Base-by-base conservation (phyloP, 2,329 filamentous ascomycete species). In the Fusarium dimerum region DNA sequence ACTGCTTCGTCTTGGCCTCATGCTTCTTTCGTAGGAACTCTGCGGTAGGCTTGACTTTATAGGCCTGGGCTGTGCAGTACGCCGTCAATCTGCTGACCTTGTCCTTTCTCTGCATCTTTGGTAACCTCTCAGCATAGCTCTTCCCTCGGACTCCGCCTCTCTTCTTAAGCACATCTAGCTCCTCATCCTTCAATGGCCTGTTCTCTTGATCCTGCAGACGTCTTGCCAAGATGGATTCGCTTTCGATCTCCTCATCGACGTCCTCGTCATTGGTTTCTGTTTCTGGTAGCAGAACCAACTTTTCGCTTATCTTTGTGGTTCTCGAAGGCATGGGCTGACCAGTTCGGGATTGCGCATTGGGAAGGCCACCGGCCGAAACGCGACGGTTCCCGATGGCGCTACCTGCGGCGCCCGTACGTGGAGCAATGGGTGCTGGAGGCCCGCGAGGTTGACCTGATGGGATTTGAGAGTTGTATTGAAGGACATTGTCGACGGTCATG, bases 51-150 rank as follows among this genome's bases (percentile, higher is more conserved):
- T 89, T 88, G 75, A 96, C 85, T 74, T 93, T 96, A 75, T 92
- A 97, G 8, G 89, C 90, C 71, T 97, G 90, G 1, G 94, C 93
- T 0, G 92, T 97, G 71, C 93, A 97, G 72, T 97, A 99, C 11
- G 94, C 94, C 51, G 94, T 99, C 49, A 97, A 84, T 55, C 94
- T 83, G 32, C 93, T 87, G 54, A 99, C 77, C 73, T 94, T 94
- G 63, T 96, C 90, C 12, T 90, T 88, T 50, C 94, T 81, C 67
- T 93, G 85, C 18, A 88, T 82, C 73, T 99, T 99, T 42, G 94
- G 91, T 55, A 97, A 73, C 45, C 94, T 83, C 74, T 99, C 94
- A 6, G 94, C 94, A 72, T 96, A 96, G 67, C 89, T 96, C 78
- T 96, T 97, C 48, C 92, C 83, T 45, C 74, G 79, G 52, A 78